Conservation (phyloP, 768 basidiomycete genomes). For the Trametes punicea region DNA sequence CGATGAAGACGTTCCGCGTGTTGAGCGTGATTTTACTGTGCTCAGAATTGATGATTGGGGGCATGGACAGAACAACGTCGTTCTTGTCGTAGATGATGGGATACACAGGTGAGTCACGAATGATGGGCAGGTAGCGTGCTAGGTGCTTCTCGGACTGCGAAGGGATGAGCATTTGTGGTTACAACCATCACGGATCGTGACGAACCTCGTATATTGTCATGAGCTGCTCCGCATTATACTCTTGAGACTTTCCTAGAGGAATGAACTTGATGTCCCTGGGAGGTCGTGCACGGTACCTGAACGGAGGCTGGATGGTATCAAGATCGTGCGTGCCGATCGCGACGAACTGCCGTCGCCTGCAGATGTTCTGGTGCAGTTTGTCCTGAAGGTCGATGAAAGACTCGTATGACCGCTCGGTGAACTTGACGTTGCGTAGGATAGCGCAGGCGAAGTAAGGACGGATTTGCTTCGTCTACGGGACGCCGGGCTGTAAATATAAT, state of each 20-base stretch:
- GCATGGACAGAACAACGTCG: slow-evolving; percentile 90
- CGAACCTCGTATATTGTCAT: slow-evolving; percentile 92
- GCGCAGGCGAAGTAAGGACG: slow-evolving; percentile 92
- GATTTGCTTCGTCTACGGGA: slow-evolving; percentile 65
- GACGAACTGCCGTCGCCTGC: slow-evolving; percentile 84
- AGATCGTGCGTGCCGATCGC: slow-evolving; percentile 98
- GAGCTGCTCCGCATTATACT: slow-evolving; percentile 83
- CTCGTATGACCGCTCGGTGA: slow-evolving; percentile 85
- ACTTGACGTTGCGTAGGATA: slow-evolving; percentile 83
- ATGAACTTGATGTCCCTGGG: slow-evolving; percentile 91
- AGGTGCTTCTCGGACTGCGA: slow-evolving; percentile 88
- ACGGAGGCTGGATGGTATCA: slow-evolving; percentile 82
- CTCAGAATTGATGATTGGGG: slow-evolving; percentile 97
- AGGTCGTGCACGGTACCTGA: slow-evolving; percentile 78
- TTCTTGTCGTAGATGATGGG: slow-evolving; percentile 94
- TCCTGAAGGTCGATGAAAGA: slow-evolving; percentile 99
- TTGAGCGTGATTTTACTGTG: slow-evolving; percentile 96
- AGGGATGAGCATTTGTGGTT: neutral
- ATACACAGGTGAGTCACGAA: slow-evolving; percentile 92
- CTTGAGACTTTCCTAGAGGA: slow-evolving; percentile 76
- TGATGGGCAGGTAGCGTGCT: slow-evolving; percentile 84
- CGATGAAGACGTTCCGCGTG: slow-evolving; percentile 93
- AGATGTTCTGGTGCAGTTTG: slow-evolving; percentile 96
- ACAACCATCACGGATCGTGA: neutral
- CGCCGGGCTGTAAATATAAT: neutral